phyloP scores from a whole-genome alignment of 192 early-diverging fungal genomes.

The Coemansia sp. region DNA sequence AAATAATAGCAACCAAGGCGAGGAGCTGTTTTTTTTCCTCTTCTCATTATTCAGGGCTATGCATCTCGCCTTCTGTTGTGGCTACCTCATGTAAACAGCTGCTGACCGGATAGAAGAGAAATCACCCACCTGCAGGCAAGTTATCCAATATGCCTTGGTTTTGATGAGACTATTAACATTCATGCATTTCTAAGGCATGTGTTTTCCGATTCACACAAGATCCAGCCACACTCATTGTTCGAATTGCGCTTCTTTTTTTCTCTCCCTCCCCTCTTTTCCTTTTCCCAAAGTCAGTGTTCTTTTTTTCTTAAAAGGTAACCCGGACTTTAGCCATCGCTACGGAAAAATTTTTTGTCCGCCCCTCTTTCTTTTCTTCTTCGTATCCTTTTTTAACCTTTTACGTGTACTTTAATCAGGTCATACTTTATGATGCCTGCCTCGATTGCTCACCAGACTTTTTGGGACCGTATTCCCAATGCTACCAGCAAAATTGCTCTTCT shows the following conservation, averaged over 20 bases:
- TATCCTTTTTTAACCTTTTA: not conserved
- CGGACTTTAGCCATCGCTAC: not conserved
- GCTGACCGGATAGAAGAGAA: not conserved
- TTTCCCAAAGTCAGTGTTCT: not conserved
- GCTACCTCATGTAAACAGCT: not conserved
- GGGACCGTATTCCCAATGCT: conserved; percentile 52
- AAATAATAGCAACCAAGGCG: no score
- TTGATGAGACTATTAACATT: not conserved
- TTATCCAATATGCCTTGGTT: not conserved
- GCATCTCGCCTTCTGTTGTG: no score
- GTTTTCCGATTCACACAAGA: conserved; percentile 2
- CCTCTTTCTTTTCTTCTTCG: not conserved
- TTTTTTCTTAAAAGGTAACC: not conserved
- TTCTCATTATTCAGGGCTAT: no score
- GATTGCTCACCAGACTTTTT: conserved; percentile 43
- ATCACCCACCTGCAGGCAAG: not conserved
- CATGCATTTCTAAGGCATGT: not conserved
- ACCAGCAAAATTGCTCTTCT: conserved; percentile 38
- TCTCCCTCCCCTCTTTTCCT: not conserved
- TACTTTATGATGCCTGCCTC: conserved; percentile 16
- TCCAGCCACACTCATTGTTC: not conserved
- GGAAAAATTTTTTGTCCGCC: conserved; percentile 5
- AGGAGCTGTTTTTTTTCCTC: no score
- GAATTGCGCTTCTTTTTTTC: not conserved
- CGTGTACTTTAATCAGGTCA: not conserved